A percentile compares a stretch with the other conserved stretches of the same genome.
phyloP scores from a whole-genome alignment of 83 land plant species.

The Picea mariana region DNA sequence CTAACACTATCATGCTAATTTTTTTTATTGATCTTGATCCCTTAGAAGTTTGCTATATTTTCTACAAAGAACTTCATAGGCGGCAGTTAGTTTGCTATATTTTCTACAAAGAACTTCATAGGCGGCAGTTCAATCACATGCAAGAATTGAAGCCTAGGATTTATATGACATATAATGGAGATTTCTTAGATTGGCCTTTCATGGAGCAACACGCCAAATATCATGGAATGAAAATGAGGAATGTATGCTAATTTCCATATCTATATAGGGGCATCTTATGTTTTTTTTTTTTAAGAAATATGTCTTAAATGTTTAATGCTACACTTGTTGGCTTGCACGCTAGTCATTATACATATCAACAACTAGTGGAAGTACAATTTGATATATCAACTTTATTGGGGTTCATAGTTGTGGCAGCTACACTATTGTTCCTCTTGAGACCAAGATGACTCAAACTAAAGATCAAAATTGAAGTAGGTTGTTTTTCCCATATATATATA shows the following conservation, averaged over 20 bases:
- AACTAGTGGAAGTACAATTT: slow-evolving; percentile 58
- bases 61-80: too few relatives aligned
- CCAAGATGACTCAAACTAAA: slow-evolving; percentile 89
- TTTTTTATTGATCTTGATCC: neutral
- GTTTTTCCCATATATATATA: too few relatives aligned
- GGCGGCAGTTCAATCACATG: slow-evolving; percentile 90
- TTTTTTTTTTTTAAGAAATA: too few relatives aligned
- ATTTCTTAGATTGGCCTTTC: slow-evolving; percentile 99
- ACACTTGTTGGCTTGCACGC: slow-evolving; percentile 80
- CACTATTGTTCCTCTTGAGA: slow-evolving; percentile 61
- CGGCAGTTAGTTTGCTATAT: neutral
- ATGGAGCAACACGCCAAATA: slow-evolving; percentile 77
- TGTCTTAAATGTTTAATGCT: slow-evolving; percentile 24
- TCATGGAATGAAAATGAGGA: slow-evolving; percentile 86
- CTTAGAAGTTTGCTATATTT: slow-evolving; percentile 14
- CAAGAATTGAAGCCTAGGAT: slow-evolving; percentile 93
- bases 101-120: slow-evolving; percentile 77
- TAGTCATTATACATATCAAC: slow-evolving; percentile 74
- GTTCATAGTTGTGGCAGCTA: slow-evolving; percentile 43
- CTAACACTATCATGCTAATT: neutral
- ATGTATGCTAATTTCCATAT: slow-evolving; percentile 53
- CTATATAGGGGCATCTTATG: neutral
- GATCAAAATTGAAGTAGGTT: slow-evolving; percentile 58
- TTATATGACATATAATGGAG: slow-evolving; percentile 98
- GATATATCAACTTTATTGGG: slow-evolving; percentile 57